A percentile compares a stretch with the other conserved stretches of the same genome.
phyloP scores from a whole-genome alignment of 805 yeast genomes.

The Candida pseudoglaebosa region DNA sequence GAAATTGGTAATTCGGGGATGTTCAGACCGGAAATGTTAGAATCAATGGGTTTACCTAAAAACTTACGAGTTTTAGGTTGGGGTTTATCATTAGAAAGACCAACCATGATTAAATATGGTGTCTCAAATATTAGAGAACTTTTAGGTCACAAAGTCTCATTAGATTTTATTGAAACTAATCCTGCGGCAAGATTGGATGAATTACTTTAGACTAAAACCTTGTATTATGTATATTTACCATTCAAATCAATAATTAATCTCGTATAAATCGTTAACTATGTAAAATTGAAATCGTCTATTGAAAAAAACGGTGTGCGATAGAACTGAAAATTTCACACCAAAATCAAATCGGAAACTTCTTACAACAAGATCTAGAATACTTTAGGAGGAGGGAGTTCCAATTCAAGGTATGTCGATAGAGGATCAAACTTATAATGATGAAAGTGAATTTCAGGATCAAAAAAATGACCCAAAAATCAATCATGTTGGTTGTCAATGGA shows the following conservation, averaged over 20 bases:
- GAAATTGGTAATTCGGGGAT: slow-evolving; percentile 99
- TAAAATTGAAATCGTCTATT: background rate
- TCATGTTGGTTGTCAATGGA: slow-evolving; percentile 31
- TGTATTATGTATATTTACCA: background rate
- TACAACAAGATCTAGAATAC: too few relatives aligned
- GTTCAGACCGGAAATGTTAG: slow-evolving; percentile 99
- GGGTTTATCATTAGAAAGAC: slow-evolving; percentile 97
- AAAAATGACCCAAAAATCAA: slow-evolving; percentile 5
- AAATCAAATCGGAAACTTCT: too few relatives aligned
- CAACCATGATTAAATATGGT: slow-evolving; percentile 97
- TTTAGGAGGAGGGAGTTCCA: too few relatives aligned
- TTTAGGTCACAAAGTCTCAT: slow-evolving; percentile 92
- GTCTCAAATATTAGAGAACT: slow-evolving; percentile 95
- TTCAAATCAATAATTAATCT: background rate
- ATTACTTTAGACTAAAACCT: slow-evolving; percentile 18
- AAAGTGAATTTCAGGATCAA: background rate
- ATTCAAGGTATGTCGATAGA: background rate
- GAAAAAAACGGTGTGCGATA: background rate
- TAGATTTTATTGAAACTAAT: slow-evolving; percentile 90
- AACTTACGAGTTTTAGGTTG: slow-evolving; percentile 93
- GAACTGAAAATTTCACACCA: too few relatives aligned
- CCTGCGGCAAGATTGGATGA: slow-evolving; percentile 96
- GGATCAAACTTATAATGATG: background rate
- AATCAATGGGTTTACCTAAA: slow-evolving; percentile 95
- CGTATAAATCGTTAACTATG: too few relatives aligned